A percentile compares a stretch with the other conserved stretches of the same genome.
These are phyloP conservation scores for Mortierella sp. DNA, from an alignment of 371 early-diverging fungal species.

Conservation along the genomic window DNA sequence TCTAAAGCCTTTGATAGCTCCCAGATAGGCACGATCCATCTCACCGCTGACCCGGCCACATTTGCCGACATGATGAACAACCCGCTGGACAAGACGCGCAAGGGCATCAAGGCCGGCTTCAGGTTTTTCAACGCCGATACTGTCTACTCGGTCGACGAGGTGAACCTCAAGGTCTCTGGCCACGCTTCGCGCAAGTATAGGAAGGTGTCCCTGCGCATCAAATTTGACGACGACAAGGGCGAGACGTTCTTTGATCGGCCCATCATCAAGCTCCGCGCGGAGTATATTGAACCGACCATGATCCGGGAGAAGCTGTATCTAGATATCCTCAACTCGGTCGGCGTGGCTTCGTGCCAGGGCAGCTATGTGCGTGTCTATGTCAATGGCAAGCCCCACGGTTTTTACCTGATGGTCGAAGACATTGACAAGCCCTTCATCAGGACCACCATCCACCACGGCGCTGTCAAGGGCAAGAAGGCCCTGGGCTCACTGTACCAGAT, in stretches of 20 bases:
- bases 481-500: slow-evolving; percentile 16
- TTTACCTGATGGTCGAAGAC: slow-evolving; percentile 56
- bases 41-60: slow-evolving; percentile 11
- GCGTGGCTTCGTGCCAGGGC: slow-evolving; percentile 49
- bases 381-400: slow-evolving; percentile 57
- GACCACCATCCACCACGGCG: slow-evolving; percentile 10
- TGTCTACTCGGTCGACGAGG: slow-evolving; percentile 17
- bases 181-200: slow-evolving; percentile 54
- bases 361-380: slow-evolving; percentile 56
- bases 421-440: slow-evolving; percentile 4
- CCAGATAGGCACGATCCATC: slow-evolving; percentile 18
- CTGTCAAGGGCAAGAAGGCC: slow-evolving; percentile 4
- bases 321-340: slow-evolving; percentile 52
- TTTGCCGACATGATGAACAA: slow-evolving; percentile 11
- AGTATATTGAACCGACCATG: slow-evolving; percentile 54
- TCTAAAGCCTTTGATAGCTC: slow-evolving; percentile 13
- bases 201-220: slow-evolving; percentile 55
- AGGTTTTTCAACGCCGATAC: slow-evolving; percentile 16
- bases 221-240: slow-evolving; percentile 18
- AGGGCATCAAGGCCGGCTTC: slow-evolving; percentile 10
- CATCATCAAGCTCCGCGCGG: slow-evolving; percentile 52
- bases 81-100: slow-evolving; percentile 3
- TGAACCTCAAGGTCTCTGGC: slow-evolving; percentile 52
- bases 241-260: slow-evolving; percentile 11
- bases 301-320: slow-evolving; percentile 57